Evolutionary conservation across 352 stramenopile genomes (phyloP).

Genomic region (Phytopythium helicoides): DNA sequence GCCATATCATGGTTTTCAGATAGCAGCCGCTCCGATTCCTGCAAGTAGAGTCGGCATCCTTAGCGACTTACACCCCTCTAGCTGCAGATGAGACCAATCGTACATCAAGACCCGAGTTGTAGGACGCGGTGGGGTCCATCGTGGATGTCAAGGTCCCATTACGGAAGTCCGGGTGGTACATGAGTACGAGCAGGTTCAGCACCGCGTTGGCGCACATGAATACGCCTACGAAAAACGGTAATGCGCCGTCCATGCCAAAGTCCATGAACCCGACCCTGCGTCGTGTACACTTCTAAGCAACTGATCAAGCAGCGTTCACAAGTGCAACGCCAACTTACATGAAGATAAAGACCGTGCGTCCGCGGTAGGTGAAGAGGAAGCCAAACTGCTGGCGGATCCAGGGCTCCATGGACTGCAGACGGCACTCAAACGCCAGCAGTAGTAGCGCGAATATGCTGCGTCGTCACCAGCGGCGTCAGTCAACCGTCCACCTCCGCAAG

Average conservation of each 20-base stretch:
- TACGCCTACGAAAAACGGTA: constrained; percentile 66
- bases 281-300: no score
- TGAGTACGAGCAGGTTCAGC: constrained; percentile 76
- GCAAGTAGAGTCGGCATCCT: background rate
- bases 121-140: constrained; percentile 79
- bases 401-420: constrained; percentile 86
- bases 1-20: constrained; percentile 59
- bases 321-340: constrained; percentile 50
- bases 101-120: constrained; percentile 54
- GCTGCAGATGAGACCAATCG: background rate
- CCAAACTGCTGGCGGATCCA: constrained; percentile 84
- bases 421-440: constrained; percentile 83
- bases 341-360: constrained; percentile 82
- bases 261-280: constrained; percentile 83
- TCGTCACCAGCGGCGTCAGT: no score
- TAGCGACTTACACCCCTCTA: background rate
- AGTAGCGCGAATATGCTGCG: constrained; percentile 79
- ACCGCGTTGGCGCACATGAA: constrained; percentile 79
- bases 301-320: no score
- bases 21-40: constrained; percentile 66
- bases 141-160: constrained; percentile 58
- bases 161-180: constrained; percentile 86
- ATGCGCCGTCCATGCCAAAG: constrained; percentile 78
- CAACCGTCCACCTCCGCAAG: no score
- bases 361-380: constrained; percentile 88